phyloP scores from a whole-genome alignment of 345 rosid species.

The Camelina sativa region DNA sequence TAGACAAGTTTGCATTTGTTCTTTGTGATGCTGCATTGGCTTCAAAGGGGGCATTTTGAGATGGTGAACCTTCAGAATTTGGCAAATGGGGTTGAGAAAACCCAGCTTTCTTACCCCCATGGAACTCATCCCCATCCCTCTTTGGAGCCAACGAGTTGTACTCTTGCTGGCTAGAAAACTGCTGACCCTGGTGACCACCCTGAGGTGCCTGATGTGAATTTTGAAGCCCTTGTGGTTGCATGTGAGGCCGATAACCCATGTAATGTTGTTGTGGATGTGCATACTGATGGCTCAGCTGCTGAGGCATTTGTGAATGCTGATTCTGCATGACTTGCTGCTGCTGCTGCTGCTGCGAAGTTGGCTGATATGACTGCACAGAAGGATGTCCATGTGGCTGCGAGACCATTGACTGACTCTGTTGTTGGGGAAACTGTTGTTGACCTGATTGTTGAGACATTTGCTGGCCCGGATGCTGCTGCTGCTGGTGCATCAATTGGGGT shows the following conservation, averaged over 20 bases:
- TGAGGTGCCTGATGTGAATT: constrained; percentile 57
- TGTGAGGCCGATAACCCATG: constrained; percentile 60
- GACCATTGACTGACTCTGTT: constrained; percentile 48
- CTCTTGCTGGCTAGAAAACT: constrained; percentile 60
- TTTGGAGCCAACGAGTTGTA: constrained; percentile 50
- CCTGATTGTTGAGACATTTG: constrained; percentile 53
- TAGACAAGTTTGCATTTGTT: constrained; percentile 53
- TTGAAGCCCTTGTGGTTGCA: constrained; percentile 56
- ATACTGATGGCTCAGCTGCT: constrained; percentile 65
- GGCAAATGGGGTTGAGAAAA: constrained; percentile 69
- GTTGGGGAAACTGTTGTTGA: constrained; percentile 67
- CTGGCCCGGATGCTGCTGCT: constrained; percentile 57
- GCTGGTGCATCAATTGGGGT: constrained; percentile 74
- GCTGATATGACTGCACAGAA: constrained; percentile 44
- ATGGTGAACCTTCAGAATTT: constrained; percentile 54
- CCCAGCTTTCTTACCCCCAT: constrained; percentile 57
- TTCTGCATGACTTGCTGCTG: constrained; percentile 55
- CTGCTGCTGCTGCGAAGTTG: constrained; percentile 52
- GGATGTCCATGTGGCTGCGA: constrained; percentile 48
- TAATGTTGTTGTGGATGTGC: constrained; percentile 61
- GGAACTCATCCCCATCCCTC: constrained; percentile 67
- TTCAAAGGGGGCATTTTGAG: constrained; percentile 59
- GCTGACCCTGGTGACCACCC: constrained; percentile 60
- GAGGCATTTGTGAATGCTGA: constrained; percentile 53
- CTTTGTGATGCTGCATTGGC: constrained; percentile 53